Percentiles rank a stretch among this genome's conserved stretches.
Evolutionary conservation across 306 rosid species (phyloP).

Genomic region (Ormosia semicastrata): DNA sequence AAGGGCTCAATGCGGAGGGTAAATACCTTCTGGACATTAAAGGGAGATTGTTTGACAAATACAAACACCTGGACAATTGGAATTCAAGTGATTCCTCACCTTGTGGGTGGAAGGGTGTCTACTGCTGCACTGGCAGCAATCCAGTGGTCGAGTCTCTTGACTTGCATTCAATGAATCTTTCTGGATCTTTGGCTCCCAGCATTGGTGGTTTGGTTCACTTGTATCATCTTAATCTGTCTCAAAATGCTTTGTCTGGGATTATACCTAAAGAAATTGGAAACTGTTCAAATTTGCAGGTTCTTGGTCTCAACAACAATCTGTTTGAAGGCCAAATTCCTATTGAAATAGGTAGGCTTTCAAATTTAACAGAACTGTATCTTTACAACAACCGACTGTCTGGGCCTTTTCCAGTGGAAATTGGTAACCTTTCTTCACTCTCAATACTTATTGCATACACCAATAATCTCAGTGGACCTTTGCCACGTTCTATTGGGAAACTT

Average conservation of each 20-base stretch:
- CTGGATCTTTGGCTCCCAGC: constrained; percentile 50
- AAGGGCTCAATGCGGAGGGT: constrained; percentile 71
- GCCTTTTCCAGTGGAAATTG: constrained; percentile 54
- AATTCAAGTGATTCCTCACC: constrained; percentile 59
- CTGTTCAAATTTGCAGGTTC: constrained; percentile 43
- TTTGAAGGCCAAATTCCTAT: constrained; percentile 58
- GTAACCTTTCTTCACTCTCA: constrained; percentile 50
- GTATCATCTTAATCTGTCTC: constrained; percentile 43
- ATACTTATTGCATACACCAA: constrained; percentile 56
- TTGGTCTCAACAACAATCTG: constrained; percentile 47
- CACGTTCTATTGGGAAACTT: constrained; percentile 60
- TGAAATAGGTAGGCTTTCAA: constrained; percentile 53
- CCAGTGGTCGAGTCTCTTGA: constrained; percentile 54
- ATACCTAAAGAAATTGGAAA: constrained; percentile 65
- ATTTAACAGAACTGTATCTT: constrained; percentile 46
- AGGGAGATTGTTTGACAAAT: constrained; percentile 33
- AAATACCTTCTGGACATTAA: constrained; percentile 56
- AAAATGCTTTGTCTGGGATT: constrained; percentile 46
- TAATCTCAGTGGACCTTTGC: constrained; percentile 58
- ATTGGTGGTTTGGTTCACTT: constrained; percentile 57
- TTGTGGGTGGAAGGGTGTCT: constrained; percentile 64
- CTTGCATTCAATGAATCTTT: constrained; percentile 55
- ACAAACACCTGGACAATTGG: constrained; percentile 49
- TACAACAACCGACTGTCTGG: constrained; percentile 59
- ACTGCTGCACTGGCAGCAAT: constrained; percentile 45